A percentile compares a stretch with the other conserved stretches of the same genome.
Evolutionary conservation across 2,329 filamentous ascomycete species (phyloP).

Genomic region (Penicillium sclerotigenum): DNA sequence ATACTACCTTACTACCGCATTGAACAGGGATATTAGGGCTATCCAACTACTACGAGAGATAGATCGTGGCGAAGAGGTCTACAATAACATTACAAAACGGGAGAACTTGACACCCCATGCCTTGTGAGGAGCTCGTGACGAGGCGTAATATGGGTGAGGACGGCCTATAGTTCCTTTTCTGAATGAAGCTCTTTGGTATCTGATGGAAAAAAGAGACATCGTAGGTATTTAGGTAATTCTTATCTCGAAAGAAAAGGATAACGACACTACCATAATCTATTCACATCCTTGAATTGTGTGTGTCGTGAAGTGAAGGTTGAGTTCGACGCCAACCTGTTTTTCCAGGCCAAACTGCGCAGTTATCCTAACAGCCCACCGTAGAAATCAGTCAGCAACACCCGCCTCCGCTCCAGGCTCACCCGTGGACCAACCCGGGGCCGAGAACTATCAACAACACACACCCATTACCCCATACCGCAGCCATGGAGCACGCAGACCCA

Average conservation of each 20-base stretch:
- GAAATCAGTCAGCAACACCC: not conserved
- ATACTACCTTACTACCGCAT: no score
- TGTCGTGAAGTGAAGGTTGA: not conserved
- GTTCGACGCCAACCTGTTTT: not conserved
- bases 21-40: no score
- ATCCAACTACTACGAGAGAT: no score
- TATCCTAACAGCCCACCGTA: not conserved
- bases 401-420: not conserved
- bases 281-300: not conserved
- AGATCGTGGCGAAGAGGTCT: no score
- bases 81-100: no score
- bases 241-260: no score
- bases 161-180: no score
- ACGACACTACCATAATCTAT: not conserved
- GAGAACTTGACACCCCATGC: no score
- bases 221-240: fast-evolving
- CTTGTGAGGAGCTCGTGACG: no score
- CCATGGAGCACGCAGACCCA: constrained; percentile 42
- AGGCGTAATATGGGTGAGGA: no score
- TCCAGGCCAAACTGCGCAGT: not conserved
- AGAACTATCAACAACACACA: constrained; percentile 8
- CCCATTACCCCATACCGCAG: constrained; percentile 7
- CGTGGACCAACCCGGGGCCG: not conserved
- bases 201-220: no score
- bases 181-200: no score